A percentile compares a stretch with the other conserved stretches of the same genome.
phyloP scores from a whole-genome alignment of 768 basidiomycete genomes.

The Amanita muscaria region DNA sequence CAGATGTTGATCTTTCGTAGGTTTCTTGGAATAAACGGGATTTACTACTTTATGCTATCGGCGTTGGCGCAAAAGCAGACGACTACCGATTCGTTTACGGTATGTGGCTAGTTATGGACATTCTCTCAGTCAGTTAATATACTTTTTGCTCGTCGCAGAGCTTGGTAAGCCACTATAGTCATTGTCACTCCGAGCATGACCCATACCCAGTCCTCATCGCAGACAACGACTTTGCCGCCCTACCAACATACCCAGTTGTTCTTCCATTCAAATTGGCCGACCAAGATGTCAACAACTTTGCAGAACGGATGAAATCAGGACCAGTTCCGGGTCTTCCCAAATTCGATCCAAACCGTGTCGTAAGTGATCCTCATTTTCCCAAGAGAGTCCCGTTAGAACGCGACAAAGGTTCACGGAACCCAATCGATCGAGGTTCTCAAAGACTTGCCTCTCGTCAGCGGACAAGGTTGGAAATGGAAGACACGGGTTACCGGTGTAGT shows the following conservation, averaged over 20 bases:
- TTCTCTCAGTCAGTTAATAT: background rate
- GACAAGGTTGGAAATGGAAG: slow-evolving; percentile 71
- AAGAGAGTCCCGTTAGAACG: too few relatives aligned
- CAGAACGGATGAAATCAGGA: slow-evolving; percentile 34
- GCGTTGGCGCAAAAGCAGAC: slow-evolving; percentile 72
- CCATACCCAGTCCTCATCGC: background rate
- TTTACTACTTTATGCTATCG: slow-evolving; percentile 67
- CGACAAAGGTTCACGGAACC: slow-evolving; percentile 76
- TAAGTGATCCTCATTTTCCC: slow-evolving; percentile 24
- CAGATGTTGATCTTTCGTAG: slow-evolving; percentile 24
- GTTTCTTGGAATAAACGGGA: slow-evolving; percentile 84
- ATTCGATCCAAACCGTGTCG: slow-evolving; percentile 61
- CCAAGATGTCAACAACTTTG: slow-evolving; percentile 65
- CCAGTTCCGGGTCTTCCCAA: slow-evolving; percentile 60
- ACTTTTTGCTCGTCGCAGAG: slow-evolving; percentile 24
- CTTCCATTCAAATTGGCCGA: slow-evolving; percentile 62
- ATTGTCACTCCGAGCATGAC: background rate
- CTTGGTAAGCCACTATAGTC: slow-evolving; percentile 45
- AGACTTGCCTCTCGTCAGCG: slow-evolving; percentile 67
- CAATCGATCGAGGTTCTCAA: slow-evolving; percentile 76
- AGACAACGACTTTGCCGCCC: slow-evolving; percentile 64
- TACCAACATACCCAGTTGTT: slow-evolving; percentile 84
- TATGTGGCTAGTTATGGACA: slow-evolving; percentile 22
- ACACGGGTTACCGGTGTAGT: slow-evolving; percentile 57
- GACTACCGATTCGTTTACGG: slow-evolving; percentile 70